Evolutionary conservation across 768 basidiomycete species (phyloP).

Genomic region (Lactarius hatsudake): DNA sequence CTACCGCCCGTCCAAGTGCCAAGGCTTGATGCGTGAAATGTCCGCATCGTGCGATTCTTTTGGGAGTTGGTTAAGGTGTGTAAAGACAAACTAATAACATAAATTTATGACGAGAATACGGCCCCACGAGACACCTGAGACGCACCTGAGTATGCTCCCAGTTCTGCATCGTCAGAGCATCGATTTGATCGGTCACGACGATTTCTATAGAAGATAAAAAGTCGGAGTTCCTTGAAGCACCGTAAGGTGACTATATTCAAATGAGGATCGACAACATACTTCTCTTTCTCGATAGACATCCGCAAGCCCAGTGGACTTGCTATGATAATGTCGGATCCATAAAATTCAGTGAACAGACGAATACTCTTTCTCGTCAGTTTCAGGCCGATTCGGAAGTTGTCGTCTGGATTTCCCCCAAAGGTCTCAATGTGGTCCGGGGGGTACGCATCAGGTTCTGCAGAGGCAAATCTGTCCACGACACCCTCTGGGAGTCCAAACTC

Average conservation of each 20-base stretch:
- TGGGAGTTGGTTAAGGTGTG: constrained; percentile 82
- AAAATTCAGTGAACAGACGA: constrained; percentile 89
- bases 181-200: constrained; percentile 87
- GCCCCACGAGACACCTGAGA: neutral
- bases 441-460: constrained; percentile 72
- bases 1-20: constrained; percentile 95
- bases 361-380: constrained; percentile 92
- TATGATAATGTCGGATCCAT: constrained; percentile 85
- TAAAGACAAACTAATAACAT: constrained; percentile 69
- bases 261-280: constrained; percentile 48
- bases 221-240: constrained; percentile 68
- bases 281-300: constrained; percentile 91
- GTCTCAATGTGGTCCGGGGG: constrained; percentile 88
- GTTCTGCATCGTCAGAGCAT: constrained; percentile 95
- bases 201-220: constrained; percentile 93
- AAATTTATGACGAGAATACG: neutral
- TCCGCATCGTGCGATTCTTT: constrained; percentile 92
- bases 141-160: constrained; percentile 96
- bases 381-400: constrained; percentile 88
- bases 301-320: constrained; percentile 92
- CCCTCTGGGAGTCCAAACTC: constrained; percentile 85
- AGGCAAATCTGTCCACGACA: constrained; percentile 74
- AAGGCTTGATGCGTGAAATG: constrained; percentile 95
- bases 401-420: constrained; percentile 96
- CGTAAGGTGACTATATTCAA: neutral